phyloP scores from a whole-genome alignment of 768 basidiomycete genomes.

The Nidularia pulvinata region DNA sequence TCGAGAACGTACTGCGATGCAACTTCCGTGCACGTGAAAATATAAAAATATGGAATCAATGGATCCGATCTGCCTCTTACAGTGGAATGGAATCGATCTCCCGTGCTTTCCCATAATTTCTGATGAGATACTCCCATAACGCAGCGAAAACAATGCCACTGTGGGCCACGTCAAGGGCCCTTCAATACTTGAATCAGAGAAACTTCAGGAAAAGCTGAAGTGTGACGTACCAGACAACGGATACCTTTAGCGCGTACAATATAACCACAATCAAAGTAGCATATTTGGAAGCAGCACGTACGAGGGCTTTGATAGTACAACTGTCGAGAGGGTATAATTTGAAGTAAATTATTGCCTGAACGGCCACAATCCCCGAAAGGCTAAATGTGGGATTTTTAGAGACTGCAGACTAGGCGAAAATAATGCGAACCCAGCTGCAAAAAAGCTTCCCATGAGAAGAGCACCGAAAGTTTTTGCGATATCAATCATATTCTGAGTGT shows the following conservation, averaged over 20 bases:
- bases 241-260: background rate
- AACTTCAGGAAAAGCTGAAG: background rate
- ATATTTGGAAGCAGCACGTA: slow-evolving; percentile 3
- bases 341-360: slow-evolving; percentile 12
- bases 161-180: slow-evolving; percentile 20
- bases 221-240: background rate
- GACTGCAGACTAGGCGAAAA: no score
- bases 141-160: slow-evolving; percentile 17
- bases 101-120: slow-evolving; percentile 9
- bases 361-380: background rate
- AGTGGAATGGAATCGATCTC: slow-evolving; percentile 16
- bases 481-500: no score
- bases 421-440: no score
- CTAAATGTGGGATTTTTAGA: no score
- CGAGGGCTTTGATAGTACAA: slow-evolving; percentile 5
- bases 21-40: background rate
- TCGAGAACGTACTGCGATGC: background rate
- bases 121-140: slow-evolving; percentile 21
- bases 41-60: background rate
- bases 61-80: slow-evolving; percentile 12
- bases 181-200: slow-evolving; percentile 1
- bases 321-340: slow-evolving; percentile 9
- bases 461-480: no score
- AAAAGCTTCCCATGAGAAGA: no score
- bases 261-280: background rate